Evolutionary conservation across 306 rosid species (phyloP).

Genomic region (Pyrus betulifolia): DNA sequence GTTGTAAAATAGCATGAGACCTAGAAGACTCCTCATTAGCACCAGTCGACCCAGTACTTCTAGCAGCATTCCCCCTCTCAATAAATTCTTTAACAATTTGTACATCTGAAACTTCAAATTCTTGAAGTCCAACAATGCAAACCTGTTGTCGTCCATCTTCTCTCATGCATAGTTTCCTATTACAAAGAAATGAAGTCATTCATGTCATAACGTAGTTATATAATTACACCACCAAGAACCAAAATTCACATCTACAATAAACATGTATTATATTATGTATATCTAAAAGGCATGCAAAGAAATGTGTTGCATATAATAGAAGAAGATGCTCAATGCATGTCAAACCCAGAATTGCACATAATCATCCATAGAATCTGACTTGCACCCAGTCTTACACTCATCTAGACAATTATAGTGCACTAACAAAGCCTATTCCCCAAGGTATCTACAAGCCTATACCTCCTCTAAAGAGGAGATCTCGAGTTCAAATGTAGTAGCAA

Average conservation of each 20-base stretch:
- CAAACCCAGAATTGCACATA: background rate
- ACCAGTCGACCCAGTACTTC: conserved; percentile 98
- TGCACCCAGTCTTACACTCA: background rate
- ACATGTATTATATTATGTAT: background rate
- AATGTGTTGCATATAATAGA: background rate
- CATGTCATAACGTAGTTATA: background rate
- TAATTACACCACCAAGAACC: background rate
- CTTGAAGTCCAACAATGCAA: conserved; percentile 99
- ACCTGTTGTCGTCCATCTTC: conserved; percentile 98
- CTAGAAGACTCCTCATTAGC: conserved; percentile 99
- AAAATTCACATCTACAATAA: background rate
- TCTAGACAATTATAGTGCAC: background rate
- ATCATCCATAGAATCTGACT: background rate
- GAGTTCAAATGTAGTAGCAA: background rate
- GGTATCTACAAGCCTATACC: background rate
- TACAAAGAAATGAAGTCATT: conserved; percentile 14
- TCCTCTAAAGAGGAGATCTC: background rate
- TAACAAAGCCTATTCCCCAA: background rate
- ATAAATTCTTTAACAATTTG: conserved; percentile 88
- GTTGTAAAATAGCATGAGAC: conserved; percentile 95
- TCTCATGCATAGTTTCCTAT: conserved; percentile 96
- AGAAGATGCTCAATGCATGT: background rate
- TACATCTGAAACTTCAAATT: conserved; percentile 96
- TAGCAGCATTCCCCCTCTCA: conserved; percentile 87
- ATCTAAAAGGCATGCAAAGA: background rate